Evolutionary conservation across 2,329 filamentous ascomycete genomes (phyloP), one percentile per base, ranked within the genome.

Genomic region (Ophiostoma sp.): DNA sequence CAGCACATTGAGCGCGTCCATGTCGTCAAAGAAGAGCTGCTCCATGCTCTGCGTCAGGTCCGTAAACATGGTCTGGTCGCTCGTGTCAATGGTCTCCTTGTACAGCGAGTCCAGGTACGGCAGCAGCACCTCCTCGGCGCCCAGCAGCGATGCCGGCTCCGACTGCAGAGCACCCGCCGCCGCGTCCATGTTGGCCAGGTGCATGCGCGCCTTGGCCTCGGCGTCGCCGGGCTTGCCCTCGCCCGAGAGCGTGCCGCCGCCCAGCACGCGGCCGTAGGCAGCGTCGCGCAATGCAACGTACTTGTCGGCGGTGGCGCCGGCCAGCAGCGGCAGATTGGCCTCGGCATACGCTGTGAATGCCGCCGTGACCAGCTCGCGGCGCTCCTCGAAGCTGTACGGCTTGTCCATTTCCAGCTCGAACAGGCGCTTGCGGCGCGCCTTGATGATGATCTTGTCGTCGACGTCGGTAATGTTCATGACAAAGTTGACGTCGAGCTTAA

Each of bases 391-490:
- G 10, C 71, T 67, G 64, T 73, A 71, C 60, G 71, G 70, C 68
- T 75, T 73, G 39, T 70, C 54, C 31, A 71, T 72, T 68, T 76
- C 75, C 36, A 74, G 70, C 2, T 74, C 73, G 36, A 74, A 74
- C 27, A 76, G 73, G 57, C 75, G 71, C 72, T 76, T 74, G 71
- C 74, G 74, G 36, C 75, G 75, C n/a, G 71, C 75, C 69, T 72
- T 73, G 71, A 76, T 71, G 57, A 76, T 76, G 65, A 76, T 76
- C 81, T 88, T 88, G 77, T 88, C 86, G 74, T 90, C 89, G 31
- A 90, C 82, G 75, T 90, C 90, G 57, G 90, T 93, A 68, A 91
- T 90, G 79, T 93, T 93, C 86, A 92, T 91, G 70, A 92, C 88
- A 79, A 92, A 92, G 69, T 86, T 83, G 70, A 93, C 84, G 60